phyloP scores from a whole-genome alignment of 352 stramenopile species.

The Phytophthora lateralis region DNA sequence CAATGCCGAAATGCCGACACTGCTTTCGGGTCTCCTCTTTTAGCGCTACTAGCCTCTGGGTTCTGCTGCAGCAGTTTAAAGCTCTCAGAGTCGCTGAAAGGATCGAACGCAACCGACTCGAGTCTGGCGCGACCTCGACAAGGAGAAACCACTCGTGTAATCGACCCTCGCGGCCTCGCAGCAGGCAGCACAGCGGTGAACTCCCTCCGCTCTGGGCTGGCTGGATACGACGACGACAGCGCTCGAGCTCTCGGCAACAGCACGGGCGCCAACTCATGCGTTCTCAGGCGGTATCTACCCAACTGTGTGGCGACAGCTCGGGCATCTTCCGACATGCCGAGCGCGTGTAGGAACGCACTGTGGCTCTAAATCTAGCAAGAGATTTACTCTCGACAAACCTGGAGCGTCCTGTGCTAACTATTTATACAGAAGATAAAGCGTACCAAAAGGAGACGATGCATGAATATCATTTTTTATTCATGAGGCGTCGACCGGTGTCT shows the following conservation, averaged over 20 bases:
- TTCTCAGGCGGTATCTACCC: slow-evolving; percentile 21
- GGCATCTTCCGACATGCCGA: slow-evolving; percentile 10
- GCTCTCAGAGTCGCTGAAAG: slow-evolving; percentile 41
- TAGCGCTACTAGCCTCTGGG: slow-evolving; percentile 10
- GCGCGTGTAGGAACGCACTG: not conserved
- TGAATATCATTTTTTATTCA: slow-evolving; percentile 25
- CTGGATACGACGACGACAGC: slow-evolving; percentile 1
- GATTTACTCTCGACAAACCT: not conserved
- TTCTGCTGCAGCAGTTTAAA: slow-evolving; percentile 40
- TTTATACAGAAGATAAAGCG: slow-evolving; percentile 10
- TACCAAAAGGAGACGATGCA: not conserved
- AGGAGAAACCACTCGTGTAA: not conserved
- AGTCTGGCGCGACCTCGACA: slow-evolving; percentile 7
- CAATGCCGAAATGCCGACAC: slow-evolving; percentile 38
- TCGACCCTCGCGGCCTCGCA: not conserved
- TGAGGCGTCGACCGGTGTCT: slow-evolving; percentile 13
- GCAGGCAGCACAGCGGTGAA: not conserved
- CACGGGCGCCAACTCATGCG: slow-evolving; percentile 26
- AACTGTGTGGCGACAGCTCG: slow-evolving; percentile 1
- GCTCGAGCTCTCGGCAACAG: slow-evolving; percentile 11
- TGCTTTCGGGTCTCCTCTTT: slow-evolving; percentile 25
- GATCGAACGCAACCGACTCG: slow-evolving; percentile 50
- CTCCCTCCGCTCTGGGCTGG: not conserved
- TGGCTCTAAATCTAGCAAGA: slow-evolving; percentile 3
- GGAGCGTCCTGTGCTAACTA: not conserved